A percentile compares a stretch with the other conserved stretches of the same genome.
These are phyloP conservation scores for Metschnikowia corniflorae DNA, from an alignment of 805 yeast species.

Conservation along the genomic window DNA sequence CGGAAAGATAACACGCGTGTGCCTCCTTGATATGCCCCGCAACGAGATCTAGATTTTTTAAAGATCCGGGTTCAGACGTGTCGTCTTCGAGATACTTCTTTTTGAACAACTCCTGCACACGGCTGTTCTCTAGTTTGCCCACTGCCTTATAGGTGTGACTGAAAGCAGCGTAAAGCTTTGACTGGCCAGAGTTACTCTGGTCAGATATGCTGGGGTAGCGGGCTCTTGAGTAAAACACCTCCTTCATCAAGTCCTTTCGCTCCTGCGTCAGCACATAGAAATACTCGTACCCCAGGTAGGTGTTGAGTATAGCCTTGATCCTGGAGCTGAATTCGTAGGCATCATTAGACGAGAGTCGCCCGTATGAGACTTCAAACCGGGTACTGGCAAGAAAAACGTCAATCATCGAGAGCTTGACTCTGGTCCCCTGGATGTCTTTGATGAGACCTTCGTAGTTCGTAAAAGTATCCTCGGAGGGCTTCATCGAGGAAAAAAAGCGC, in stretches of 20 bases:
- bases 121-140: conserved; percentile 25
- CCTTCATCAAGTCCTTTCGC: conserved; percentile 21
- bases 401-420: conserved; percentile 19
- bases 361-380: conserved; percentile 25
- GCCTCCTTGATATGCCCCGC: conserved; percentile 20
- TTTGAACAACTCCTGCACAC: conserved; percentile 19
- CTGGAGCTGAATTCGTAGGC: conserved; percentile 24
- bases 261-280: conserved; percentile 28
- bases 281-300: conserved; percentile 24
- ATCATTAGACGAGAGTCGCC: conserved; percentile 28
- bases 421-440: conserved; percentile 18
- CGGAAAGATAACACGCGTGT: conserved; percentile 18
- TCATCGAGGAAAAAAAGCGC: conserved; percentile 22
- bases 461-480: conserved; percentile 26
- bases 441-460: conserved; percentile 20
- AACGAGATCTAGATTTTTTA: conserved; percentile 25
- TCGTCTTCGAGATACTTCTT: conserved; percentile 17
- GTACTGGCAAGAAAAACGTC: conserved; percentile 20
- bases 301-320: conserved; percentile 22
- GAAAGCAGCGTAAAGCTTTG: conserved; percentile 25
- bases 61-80: conserved; percentile 12
- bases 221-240: conserved; percentile 12
- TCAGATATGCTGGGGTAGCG: conserved; percentile 11
- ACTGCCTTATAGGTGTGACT: conserved; percentile 28
- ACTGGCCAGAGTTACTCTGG: conserved; percentile 14